These are phyloP conservation scores for Pholiota microspora DNA, from an alignment of 768 basidiomycete species.

Conservation along the genomic window DNA sequence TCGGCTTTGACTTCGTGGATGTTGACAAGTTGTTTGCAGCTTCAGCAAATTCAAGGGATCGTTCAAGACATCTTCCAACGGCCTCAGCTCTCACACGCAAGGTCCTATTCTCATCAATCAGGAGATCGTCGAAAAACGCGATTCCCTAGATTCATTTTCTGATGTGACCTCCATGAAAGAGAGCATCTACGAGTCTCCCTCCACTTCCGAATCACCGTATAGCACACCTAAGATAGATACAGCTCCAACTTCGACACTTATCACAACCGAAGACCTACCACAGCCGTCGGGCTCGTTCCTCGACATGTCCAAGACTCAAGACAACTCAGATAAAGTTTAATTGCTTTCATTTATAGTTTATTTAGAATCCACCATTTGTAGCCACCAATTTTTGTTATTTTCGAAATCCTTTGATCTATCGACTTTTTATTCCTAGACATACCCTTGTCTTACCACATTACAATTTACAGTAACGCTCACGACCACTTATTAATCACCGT, in stretches of 20 bases:
- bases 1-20: slow-evolving; percentile 37
- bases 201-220: slow-evolving; percentile 8
- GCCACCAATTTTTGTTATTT: no score
- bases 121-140: slow-evolving; percentile 27
- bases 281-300: slow-evolving; percentile 21
- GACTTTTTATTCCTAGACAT: slow-evolving; percentile 5
- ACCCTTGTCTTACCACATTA: not conserved
- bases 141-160: slow-evolving; percentile 25
- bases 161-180: slow-evolving; percentile 22
- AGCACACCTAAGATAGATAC: slow-evolving; percentile 12
- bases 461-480: not conserved
- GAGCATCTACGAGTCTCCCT: slow-evolving; percentile 13
- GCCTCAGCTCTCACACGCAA: slow-evolving; percentile 10
- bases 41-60: slow-evolving; percentile 13
- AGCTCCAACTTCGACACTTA: not conserved
- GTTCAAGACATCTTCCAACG: slow-evolving; percentile 13
- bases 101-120: slow-evolving; percentile 24
- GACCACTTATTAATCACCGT: not conserved
- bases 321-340: slow-evolving; percentile 8
- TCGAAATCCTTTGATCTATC: not conserved
- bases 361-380: not conserved
- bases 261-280: not conserved
- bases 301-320: slow-evolving; percentile 12
- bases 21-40: slow-evolving; percentile 2
- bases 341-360: not conserved